Percentiles rank a stretch among this genome's conserved stretches.
phyloP scores from a whole-genome alignment of 1,284 basidiomycete species.

The Pseudozyma flocculosa region DNA sequence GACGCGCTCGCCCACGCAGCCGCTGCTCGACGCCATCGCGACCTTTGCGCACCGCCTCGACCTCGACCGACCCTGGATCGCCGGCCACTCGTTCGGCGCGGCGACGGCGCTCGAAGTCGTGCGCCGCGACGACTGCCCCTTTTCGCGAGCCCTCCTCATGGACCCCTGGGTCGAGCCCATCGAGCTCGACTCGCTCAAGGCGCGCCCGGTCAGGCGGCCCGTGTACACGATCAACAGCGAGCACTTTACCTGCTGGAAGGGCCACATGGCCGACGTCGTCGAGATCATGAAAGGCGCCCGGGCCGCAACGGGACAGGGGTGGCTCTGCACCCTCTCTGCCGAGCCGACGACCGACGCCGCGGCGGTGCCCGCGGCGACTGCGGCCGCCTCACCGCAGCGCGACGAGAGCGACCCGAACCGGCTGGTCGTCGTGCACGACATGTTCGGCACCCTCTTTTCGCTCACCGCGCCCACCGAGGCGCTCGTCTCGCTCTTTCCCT shows the following conservation, averaged over 20 bases:
- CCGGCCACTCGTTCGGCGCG: constrained; percentile 48
- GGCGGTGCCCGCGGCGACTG: neutral
- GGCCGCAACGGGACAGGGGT: constrained; percentile 18
- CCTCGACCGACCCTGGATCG: constrained; percentile 25
- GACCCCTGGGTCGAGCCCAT: constrained; percentile 46
- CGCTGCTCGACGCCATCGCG: neutral
- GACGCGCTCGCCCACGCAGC: constrained; percentile 3
- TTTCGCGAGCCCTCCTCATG: constrained; percentile 30
- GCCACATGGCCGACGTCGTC: constrained; percentile 38
- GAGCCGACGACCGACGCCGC: constrained; percentile 14
- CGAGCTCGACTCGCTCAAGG: constrained; percentile 13
- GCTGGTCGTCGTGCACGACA: constrained; percentile 47
- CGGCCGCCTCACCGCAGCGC: too few species aligned
- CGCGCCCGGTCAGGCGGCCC: constrained; percentile 26
- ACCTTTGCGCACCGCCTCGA: constrained; percentile 28
- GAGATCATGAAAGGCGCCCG: constrained; percentile 23
- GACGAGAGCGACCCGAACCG: constrained; percentile 4
- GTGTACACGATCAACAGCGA: constrained; percentile 51
- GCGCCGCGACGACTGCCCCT: constrained; percentile 20
- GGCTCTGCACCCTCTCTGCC: constrained; percentile 39
- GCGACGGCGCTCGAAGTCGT: constrained; percentile 32
- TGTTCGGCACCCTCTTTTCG: constrained; percentile 48
- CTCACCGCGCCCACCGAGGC: constrained; percentile 33
- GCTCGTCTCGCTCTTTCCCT: constrained; percentile 26
- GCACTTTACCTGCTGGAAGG: constrained; percentile 42